phyloP scores from a whole-genome alignment of 78 protist species.

The Creolimax fragrantissima region DNA sequence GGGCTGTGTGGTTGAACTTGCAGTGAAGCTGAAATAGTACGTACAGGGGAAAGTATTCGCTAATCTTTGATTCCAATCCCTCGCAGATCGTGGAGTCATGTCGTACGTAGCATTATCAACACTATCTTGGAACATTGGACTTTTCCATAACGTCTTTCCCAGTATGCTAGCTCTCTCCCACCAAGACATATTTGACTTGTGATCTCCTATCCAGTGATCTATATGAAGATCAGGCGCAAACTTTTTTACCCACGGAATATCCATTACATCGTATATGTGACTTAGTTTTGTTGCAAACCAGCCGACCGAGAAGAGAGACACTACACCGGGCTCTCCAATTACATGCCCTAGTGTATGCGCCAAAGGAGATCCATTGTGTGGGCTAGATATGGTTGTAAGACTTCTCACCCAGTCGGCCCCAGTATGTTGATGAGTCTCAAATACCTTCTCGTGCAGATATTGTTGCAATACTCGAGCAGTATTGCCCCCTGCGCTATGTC shows the following conservation, averaged over 20 bases:
- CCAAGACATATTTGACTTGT: background rate
- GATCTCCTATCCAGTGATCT: background rate
- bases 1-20: background rate
- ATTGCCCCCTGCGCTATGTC: slow-evolving; percentile 3
- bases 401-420: background rate
- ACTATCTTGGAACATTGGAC: background rate
- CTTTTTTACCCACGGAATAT: background rate
- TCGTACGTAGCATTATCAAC: background rate
- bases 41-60: background rate
- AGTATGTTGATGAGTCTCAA: background rate
- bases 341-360: background rate
- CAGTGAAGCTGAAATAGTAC: background rate
- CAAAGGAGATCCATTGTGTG: background rate
- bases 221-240: background rate
- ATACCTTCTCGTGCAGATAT: background rate
- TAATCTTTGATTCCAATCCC: background rate
- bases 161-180: background rate
- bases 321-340: background rate
- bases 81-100: background rate
- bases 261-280: background rate
- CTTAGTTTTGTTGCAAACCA: background rate
- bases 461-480: background rate
- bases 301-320: background rate
- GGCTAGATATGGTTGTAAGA: background rate
- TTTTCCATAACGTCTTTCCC: background rate